Conservation (phyloP, 2,329 filamentous ascomycete genomes). For the Cladophialophora chaetospira region DNA sequence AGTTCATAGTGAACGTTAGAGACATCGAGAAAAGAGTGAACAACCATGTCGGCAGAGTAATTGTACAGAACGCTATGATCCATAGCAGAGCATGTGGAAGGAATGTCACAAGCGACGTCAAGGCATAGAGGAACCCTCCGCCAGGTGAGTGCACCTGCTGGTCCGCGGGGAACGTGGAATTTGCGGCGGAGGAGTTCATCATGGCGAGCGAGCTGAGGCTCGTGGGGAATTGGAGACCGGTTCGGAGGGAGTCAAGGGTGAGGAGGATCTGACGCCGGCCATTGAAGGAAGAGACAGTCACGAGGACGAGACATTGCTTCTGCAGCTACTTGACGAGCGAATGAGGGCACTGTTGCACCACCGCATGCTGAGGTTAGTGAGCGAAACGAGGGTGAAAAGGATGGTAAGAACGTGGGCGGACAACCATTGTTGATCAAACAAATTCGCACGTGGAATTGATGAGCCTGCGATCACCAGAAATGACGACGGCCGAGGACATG, state of each 20-base stretch:
- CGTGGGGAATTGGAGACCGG: constrained; percentile 10
- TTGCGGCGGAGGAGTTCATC: constrained; percentile 14
- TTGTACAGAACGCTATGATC: constrained; percentile 79
- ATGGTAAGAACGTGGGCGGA: constrained; percentile 5
- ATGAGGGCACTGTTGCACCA: constrained; percentile 5
- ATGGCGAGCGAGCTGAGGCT: constrained; percentile 4
- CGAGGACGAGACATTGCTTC: constrained; percentile 20
- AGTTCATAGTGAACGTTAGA: constrained; percentile 97
- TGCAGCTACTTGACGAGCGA: constrained; percentile 16
- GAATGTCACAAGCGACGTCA: constrained; percentile 45
- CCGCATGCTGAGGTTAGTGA: neutral
- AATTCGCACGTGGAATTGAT: constrained; percentile 25
- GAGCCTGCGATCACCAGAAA: neutral
- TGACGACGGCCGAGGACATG: neutral
- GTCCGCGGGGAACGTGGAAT: constrained; percentile 2
- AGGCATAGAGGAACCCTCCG: constrained; percentile 21
- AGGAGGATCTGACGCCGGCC: constrained; percentile 16
- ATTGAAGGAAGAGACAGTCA: constrained; percentile 17
- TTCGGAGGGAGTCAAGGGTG: constrained; percentile 5
- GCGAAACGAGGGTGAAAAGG: neutral
- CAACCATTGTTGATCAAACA: constrained; percentile 22
- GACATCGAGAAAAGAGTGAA: constrained; percentile 90
- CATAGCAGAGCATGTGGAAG: constrained; percentile 69
- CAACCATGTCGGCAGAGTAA: constrained; percentile 84
- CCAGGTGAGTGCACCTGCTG: constrained; percentile 10